Conservation (phyloP, 2,329 filamentous ascomycete species). For the Hyphodiscus sp. region DNA sequence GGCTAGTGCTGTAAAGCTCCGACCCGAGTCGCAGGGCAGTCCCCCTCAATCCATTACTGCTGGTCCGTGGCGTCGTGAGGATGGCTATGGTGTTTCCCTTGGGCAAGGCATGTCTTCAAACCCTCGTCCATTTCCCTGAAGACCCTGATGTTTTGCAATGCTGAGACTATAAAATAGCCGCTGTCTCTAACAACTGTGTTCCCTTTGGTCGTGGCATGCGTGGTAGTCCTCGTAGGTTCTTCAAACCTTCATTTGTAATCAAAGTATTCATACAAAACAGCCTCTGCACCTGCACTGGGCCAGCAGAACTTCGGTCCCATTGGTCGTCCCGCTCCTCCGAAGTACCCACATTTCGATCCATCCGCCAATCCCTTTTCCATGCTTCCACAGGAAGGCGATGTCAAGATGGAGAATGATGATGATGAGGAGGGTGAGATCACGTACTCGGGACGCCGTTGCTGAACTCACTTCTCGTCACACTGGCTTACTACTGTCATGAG, state of each 20-base stretch:
- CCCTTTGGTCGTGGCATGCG: too few species aligned
- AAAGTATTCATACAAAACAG: too few species aligned
- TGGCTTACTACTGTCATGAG: neutral
- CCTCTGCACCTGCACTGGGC: neutral
- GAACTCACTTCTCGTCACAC: neutral
- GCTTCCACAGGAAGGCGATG: neutral
- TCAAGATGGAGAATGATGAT: neutral
- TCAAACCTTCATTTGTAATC: too few species aligned
- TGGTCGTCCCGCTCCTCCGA: neutral
- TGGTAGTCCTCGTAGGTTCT: too few species aligned
- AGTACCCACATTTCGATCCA: neutral
- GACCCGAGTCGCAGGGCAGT: neutral
- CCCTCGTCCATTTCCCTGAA: neutral
- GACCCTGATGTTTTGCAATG: neutral
- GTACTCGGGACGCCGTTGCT: neutral
- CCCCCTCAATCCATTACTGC: neutral
- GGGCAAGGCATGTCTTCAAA: neutral
- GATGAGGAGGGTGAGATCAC: neutral
- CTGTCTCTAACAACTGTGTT: too few species aligned
- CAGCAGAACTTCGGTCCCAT: neutral
- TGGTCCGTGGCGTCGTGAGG: neutral
- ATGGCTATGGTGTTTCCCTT: neutral
- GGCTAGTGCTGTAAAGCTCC: neutral
- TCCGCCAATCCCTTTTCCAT: neutral
- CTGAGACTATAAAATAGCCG: neutral